Percentiles rank a stretch among this genome's conserved stretches.
Conservation (phyloP, 495 filamentous ascomycete genomes). For the Pyronema omphalodes region DNA sequence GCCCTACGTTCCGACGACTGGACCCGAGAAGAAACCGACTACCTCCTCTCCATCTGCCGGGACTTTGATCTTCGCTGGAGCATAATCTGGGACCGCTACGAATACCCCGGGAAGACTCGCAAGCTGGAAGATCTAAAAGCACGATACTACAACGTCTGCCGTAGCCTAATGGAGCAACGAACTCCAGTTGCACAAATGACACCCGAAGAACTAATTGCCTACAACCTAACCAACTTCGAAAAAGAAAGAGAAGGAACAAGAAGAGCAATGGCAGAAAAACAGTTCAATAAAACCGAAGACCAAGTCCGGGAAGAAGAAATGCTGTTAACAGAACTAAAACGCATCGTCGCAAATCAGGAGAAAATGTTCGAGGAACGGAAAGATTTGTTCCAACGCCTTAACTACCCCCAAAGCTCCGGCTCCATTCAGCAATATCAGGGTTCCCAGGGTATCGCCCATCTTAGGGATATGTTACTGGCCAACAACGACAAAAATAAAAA, state of each 20-base stretch:
- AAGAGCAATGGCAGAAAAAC: constrained; percentile 64
- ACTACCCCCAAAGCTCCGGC: constrained; percentile 50
- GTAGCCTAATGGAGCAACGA: constrained; percentile 65
- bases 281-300: constrained; percentile 61
- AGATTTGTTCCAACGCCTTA: constrained; percentile 77
- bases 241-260: constrained; percentile 53
- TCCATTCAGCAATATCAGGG: constrained; percentile 54
- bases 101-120: constrained; percentile 40
- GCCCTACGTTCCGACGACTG: constrained; percentile 56
- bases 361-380: constrained; percentile 67
- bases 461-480: constrained; percentile 58
- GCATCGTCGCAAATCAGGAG: constrained; percentile 67
- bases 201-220: constrained; percentile 53
- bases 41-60: constrained; percentile 51
- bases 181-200: constrained; percentile 75
- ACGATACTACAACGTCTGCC: constrained; percentile 71
- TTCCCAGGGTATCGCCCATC: constrained; percentile 54
- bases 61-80: constrained; percentile 78
- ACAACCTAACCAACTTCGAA: constrained; percentile 80
- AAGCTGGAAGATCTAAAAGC: constrained; percentile 81
- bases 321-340: constrained; percentile 69
- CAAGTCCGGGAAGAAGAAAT: constrained; percentile 83
- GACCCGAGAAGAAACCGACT: constrained; percentile 85
- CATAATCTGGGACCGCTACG: constrained; percentile 84
- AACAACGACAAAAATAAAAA: constrained; percentile 77